These are phyloP conservation scores for Mucor lusitanicus DNA, from an alignment of 371 early-diverging fungal genomes.

Conservation along the genomic window DNA sequence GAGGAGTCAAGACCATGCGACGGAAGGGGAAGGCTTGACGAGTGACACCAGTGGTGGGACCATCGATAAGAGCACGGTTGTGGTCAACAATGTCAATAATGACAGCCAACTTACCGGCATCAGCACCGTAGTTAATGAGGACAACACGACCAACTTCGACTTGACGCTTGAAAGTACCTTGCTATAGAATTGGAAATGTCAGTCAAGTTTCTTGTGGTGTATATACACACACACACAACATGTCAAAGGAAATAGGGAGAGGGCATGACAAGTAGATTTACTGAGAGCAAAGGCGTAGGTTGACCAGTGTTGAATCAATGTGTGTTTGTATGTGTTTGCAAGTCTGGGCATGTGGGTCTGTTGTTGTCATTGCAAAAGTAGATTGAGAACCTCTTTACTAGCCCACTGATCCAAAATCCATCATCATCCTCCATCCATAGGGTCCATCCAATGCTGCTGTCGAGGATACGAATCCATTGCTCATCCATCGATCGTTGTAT, in stretches of 20 bases:
- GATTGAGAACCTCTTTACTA: constrained; percentile 7
- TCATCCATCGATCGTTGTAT: neutral
- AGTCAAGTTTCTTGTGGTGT: too few relatives aligned
- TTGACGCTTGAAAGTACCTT: constrained; percentile 82
- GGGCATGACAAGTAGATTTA: too few relatives aligned
- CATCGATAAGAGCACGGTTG: constrained; percentile 96
- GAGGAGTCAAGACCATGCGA: constrained; percentile 86
- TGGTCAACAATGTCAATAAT: constrained; percentile 99
- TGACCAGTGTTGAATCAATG: too few relatives aligned
- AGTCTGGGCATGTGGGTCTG: too few relatives aligned
- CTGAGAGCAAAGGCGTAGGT: too few relatives aligned
- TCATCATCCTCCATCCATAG: neutral
- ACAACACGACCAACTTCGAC: constrained; percentile 99
- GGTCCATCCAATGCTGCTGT: constrained; percentile 1
- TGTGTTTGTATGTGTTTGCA: too few relatives aligned
- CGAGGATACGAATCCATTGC: neutral
- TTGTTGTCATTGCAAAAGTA: too few relatives aligned
- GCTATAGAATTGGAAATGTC: constrained; percentile 20
- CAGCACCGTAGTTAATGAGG: constrained; percentile 90
- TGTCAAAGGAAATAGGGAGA: neutral
- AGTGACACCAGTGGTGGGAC: constrained; percentile 93
- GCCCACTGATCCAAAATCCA: constrained; percentile 9
- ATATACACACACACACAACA: too few relatives aligned
- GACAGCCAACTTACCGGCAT: constrained; percentile 95
- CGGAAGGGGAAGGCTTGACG: constrained; percentile 89